Evolutionary conservation across 257 asterid species (phyloP), one percentile per base, ranked within the genome.

Genomic region (Salvia splendens): DNA sequence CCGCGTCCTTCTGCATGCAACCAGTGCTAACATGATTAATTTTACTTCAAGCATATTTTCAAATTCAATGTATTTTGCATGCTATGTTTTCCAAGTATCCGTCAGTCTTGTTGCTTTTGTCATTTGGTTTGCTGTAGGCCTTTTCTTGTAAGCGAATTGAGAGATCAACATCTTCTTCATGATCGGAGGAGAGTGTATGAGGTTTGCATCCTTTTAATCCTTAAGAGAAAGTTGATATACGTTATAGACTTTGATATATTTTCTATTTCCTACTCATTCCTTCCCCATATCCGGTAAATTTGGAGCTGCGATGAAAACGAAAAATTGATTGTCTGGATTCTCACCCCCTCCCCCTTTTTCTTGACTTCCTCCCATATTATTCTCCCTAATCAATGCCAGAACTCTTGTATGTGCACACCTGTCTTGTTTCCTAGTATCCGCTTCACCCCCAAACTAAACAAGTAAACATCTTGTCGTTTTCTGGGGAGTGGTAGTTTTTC

Each of bases 131-230:
- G 28, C 67, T 83, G 71, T 72, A 93, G 96, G 95, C 96, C 96
- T 50, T 85, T 83, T 77, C 96, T 90, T 64, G 94, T 90, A 12
- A 90, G 90, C 78, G 95, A 90, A 74, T 71, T 93, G 94, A 95
- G 84, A 61, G 85, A 85, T n/a, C 97, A 90, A 28, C 91, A 90
- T 78, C 92, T 90, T 83, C 96, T 90, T 75, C 96, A 90, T 55
- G 97, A 90, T 82, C 80, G 97, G 73, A 90, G 96, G 82, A 74
- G 78, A 77, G 97, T 93, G 36, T 93, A 90, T 4, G 96, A 93
- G 97, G 99, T 93, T 61, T 63, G 80, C 64, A 68, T 75, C 71
- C 74, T 36, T 49, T 12, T 14, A 61, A 11, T 57, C 47, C 73
- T 76, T 42, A 5, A 46, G 42, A 65, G 69, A 57, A 50, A 47